Conservation (phyloP, 2,329 filamentous ascomycete genomes). For the Alternaria sp. region DNA sequence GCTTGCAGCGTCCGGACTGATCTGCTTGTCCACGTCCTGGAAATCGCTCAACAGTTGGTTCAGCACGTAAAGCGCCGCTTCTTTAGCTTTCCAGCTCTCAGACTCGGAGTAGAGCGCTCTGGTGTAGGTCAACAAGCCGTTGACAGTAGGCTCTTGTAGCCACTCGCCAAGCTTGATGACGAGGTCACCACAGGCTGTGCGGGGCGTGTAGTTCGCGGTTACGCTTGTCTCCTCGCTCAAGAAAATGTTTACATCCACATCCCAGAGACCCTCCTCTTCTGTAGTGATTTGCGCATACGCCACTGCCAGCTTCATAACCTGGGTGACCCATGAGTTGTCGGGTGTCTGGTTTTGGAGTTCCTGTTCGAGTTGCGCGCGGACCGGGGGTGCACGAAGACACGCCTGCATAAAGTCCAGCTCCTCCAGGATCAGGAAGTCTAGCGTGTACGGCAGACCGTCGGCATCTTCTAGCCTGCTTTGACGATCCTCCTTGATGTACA, state of each 20-base stretch:
- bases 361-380: conserved; percentile 85
- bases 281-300: conserved; percentile 87
- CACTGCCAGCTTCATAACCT: conserved; percentile 84
- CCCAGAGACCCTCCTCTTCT: conserved; percentile 95
- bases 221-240: conserved; percentile 94
- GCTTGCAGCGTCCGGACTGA: conserved; percentile 72
- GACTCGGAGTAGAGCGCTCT: conserved; percentile 70
- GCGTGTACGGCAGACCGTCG: conserved; percentile 89
- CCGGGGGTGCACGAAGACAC: conserved; percentile 84
- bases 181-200: conserved; percentile 89
- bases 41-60: conserved; percentile 86
- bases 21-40: conserved; percentile 73
- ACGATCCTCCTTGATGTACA: conserved; percentile 85
- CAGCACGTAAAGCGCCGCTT: conserved; percentile 83
- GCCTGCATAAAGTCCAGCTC: conserved; percentile 95
- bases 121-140: conserved; percentile 79
- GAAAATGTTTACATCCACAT: conserved; percentile 94
- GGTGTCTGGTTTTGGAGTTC: conserved; percentile 70
- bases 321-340: conserved; percentile 74
- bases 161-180: conserved; percentile 93
- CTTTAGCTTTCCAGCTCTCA: conserved; percentile 69
- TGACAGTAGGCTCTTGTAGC: conserved; percentile 76
- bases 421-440: conserved; percentile 92
- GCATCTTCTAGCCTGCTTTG: conserved; percentile 89
- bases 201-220: conserved; percentile 93